These are phyloP conservation scores for Amanita rubescens DNA, from an alignment of 768 basidiomycete species.

Conservation along the genomic window DNA sequence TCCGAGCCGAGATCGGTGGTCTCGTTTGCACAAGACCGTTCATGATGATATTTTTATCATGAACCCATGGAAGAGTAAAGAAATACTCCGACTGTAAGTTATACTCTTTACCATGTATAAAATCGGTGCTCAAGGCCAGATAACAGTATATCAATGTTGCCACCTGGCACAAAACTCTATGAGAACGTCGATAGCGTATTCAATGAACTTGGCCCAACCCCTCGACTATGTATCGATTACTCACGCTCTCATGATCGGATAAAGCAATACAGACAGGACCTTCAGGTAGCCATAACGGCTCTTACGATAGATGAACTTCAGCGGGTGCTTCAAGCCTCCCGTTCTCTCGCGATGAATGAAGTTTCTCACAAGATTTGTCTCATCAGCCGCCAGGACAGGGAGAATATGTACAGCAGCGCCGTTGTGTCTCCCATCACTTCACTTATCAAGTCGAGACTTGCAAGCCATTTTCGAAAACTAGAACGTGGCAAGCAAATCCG, in stretches of 20 bases:
- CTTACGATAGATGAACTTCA: neutral
- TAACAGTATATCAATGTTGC: neutral
- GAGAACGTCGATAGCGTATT: neutral
- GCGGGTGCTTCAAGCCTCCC: slow-evolving; percentile 6
- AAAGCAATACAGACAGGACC: neutral
- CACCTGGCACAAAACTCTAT: neutral
- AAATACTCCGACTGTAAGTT: slow-evolving; percentile 12
- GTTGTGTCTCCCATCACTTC: slow-evolving; percentile 12
- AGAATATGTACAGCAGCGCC: slow-evolving; percentile 8
- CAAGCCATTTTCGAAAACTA: slow-evolving; percentile 11
- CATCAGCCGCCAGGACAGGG: slow-evolving; percentile 12
- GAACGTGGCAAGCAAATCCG: slow-evolving; percentile 5
- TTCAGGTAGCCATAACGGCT: neutral
- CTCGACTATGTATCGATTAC: neutral
- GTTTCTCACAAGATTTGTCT: slow-evolving; percentile 14
- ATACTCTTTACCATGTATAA: slow-evolving; percentile 4
- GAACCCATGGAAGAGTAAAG: slow-evolving; percentile 15
- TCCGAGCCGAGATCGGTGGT: slow-evolving; percentile 13
- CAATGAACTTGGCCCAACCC: neutral
- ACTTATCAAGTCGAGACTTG: slow-evolving; percentile 10
- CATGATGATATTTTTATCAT: slow-evolving; percentile 9
- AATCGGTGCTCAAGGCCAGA: slow-evolving; percentile 9
- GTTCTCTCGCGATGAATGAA: slow-evolving; percentile 12
- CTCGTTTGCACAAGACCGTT: slow-evolving; percentile 15
- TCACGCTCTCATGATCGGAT: slow-evolving; percentile 6